phyloP scores from a whole-genome alignment of 345 rosid species.

The Rhodamnia argentea region DNA sequence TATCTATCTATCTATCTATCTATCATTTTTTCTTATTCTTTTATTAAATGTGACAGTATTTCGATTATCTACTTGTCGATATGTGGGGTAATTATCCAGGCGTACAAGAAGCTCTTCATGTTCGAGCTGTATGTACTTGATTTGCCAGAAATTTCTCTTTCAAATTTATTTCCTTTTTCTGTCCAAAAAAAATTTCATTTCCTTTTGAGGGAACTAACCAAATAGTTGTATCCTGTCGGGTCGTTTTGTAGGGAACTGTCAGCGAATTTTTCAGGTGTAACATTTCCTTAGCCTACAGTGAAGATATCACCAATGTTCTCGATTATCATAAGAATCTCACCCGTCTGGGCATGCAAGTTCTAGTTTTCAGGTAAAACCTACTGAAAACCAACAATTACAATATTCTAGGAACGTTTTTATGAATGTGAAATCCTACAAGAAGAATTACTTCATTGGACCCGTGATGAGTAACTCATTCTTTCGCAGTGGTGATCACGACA shows the following conservation, averaged over 20 bases:
- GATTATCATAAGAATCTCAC: constrained; percentile 12
- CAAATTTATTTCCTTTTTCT: background rate
- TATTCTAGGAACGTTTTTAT: too few relatives aligned
- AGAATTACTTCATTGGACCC: background rate
- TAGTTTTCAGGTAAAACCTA: constrained; percentile 8
- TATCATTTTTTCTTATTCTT: background rate
- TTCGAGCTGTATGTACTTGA: constrained; percentile 8
- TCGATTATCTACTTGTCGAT: background rate
- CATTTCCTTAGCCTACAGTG: constrained; percentile 2
- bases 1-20: background rate
- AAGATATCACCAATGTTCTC: background rate
- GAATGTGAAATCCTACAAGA: background rate
- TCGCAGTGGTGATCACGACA: constrained; percentile 28
- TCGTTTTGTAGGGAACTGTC: constrained; percentile 8
- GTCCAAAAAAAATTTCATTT: too few relatives aligned
- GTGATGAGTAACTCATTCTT: background rate
- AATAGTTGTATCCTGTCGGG: background rate
- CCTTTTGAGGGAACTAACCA: background rate
- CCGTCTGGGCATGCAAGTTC: constrained; percentile 1
- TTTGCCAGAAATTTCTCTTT: background rate
- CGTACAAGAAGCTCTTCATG: constrained; percentile 19
- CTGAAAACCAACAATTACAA: background rate
- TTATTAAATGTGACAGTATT: background rate
- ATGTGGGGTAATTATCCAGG: constrained; percentile 16
- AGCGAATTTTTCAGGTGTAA: constrained; percentile 14